phyloP scores from a whole-genome alignment of 2,329 filamentous ascomycete species.

The Dothiorella sarmentorum region DNA sequence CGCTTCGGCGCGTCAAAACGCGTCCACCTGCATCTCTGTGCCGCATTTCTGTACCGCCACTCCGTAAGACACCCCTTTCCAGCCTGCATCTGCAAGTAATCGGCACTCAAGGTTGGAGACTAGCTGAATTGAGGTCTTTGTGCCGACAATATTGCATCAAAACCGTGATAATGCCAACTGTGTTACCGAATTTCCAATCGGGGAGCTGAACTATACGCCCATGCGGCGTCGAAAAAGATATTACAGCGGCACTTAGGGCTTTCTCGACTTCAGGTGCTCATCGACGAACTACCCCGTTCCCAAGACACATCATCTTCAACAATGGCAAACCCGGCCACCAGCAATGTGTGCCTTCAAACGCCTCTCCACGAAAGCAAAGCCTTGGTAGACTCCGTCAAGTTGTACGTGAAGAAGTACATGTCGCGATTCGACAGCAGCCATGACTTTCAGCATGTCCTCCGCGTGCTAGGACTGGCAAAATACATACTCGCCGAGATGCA shows the following conservation, averaged over 20 bases:
- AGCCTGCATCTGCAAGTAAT: not conserved
- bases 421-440: slow-evolving; percentile 60
- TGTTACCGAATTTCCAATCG: not conserved
- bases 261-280: not conserved
- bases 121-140: not conserved
- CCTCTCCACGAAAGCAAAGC: slow-evolving; percentile 18
- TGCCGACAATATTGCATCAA: no score
- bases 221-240: no score
- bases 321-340: slow-evolving; percentile 51
- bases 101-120: not conserved
- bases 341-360: slow-evolving; percentile 45
- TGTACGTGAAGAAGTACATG: slow-evolving; percentile 36
- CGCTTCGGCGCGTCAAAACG: not conserved
- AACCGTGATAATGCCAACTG: not conserved
- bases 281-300: not conserved
- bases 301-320: not conserved
- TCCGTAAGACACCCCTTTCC: not conserved
- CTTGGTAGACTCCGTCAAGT: slow-evolving; percentile 31
- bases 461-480: slow-evolving; percentile 71
- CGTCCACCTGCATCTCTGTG: not conserved
- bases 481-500: slow-evolving; percentile 56
- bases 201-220: not conserved
- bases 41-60: not conserved
- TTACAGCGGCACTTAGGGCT: no score
- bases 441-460: slow-evolving; percentile 79